A percentile compares a stretch with the other conserved stretches of the same genome.
These are phyloP conservation scores for Fusarium torulosum DNA, from an alignment of 2,329 filamentous ascomycete genomes.

Conservation along the genomic window DNA sequence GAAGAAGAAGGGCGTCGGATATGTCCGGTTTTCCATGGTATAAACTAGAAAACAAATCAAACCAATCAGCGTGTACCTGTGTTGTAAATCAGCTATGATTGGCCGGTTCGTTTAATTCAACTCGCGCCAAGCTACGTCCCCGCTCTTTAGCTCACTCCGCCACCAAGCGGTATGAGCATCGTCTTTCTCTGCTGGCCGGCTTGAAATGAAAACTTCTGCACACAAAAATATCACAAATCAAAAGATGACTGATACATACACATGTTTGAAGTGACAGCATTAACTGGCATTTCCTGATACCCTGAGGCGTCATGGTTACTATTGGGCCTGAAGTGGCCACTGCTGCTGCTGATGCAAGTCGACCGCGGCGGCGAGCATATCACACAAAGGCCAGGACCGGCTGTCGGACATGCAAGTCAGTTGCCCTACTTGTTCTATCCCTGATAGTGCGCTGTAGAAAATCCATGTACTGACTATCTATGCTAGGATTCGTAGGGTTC, in stretches of 20 bases:
- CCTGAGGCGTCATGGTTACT: not conserved
- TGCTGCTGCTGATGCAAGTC: accelerated
- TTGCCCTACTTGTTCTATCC: not conserved
- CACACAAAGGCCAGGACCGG: not conserved
- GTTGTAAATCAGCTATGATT: not conserved
- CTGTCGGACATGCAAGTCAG: constrained; percentile 3
- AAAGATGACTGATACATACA: too few species aligned
- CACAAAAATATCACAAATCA: not conserved
- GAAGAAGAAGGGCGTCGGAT: too few species aligned
- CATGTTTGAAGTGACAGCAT: not conserved
- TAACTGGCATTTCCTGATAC: too few species aligned
- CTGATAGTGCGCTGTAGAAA: not conserved
- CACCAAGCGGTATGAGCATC: not conserved
- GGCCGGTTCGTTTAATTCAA: not conserved
- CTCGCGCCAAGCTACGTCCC: not conserved
- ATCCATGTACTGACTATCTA: not conserved
- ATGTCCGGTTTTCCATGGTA: too few species aligned
- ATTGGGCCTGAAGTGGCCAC: accelerated
- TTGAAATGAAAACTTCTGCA: not conserved
- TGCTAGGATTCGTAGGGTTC: not conserved
- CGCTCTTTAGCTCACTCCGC: not conserved
- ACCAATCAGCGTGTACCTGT: not conserved
- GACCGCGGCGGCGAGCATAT: not conserved
- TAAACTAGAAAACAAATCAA: too few species aligned
- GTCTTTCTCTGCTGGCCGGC: not conserved